A percentile compares a stretch with the other conserved stretches of the same genome.
phyloP scores from a whole-genome alignment of 2,329 filamentous ascomycete species.

The Trichophyton verrucosum region DNA sequence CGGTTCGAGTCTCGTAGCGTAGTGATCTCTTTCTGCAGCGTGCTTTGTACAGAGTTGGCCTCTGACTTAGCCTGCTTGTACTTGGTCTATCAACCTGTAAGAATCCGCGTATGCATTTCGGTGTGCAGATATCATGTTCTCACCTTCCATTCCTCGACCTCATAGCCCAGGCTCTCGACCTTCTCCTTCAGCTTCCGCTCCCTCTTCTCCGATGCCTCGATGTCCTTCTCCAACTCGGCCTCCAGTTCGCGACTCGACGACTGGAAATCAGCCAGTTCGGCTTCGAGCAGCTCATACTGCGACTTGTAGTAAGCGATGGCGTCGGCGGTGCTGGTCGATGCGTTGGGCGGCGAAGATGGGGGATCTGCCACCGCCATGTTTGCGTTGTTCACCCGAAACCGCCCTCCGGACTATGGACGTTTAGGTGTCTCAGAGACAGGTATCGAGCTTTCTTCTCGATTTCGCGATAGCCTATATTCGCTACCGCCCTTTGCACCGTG shows the following conservation, averaged over 20 bases:
- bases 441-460: slow-evolving; percentile 16
- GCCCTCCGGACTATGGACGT: not conserved
- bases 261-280: slow-evolving; percentile 86
- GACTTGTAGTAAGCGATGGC: slow-evolving; percentile 88
- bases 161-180: slow-evolving; percentile 69
- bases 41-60: slow-evolving; percentile 69
- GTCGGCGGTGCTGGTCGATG: slow-evolving; percentile 45
- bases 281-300: slow-evolving; percentile 86
- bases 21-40: slow-evolving; percentile 91
- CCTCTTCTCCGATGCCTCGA: slow-evolving; percentile 87
- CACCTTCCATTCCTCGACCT: slow-evolving; percentile 98
- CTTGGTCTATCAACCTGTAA: slow-evolving; percentile 53
- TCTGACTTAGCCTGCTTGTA: slow-evolving; percentile 91
- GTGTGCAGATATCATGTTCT: not conserved
- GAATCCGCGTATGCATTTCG: not conserved
- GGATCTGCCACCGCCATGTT: slow-evolving; percentile 6
- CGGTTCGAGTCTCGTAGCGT: slow-evolving; percentile 73
- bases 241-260: slow-evolving; percentile 89
- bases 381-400: not conserved
- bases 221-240: slow-evolving; percentile 86
- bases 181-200: slow-evolving; percentile 78
- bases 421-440: slow-evolving; percentile 7
- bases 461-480: not conserved
- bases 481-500: no score
- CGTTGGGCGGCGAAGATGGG: slow-evolving; percentile 26